A percentile compares a stretch with the other conserved stretches of the same genome.
phyloP scores from a whole-genome alignment of 78 protist species.

The Anaeramoeba ignava region DNA sequence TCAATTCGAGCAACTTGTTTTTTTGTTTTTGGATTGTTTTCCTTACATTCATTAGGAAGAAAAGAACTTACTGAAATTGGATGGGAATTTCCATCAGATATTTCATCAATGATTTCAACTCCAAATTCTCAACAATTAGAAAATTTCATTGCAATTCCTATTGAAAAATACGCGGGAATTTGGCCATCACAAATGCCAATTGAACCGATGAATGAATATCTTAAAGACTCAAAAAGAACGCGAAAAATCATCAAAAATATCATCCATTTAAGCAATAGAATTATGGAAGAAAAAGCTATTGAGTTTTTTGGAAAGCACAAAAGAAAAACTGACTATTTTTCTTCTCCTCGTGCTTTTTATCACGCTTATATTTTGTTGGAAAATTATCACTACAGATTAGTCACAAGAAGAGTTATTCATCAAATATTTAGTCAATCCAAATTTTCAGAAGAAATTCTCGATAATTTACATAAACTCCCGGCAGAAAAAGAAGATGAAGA shows the following conservation, averaged over 20 bases:
- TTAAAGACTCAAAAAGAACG: not conserved
- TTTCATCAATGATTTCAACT: not conserved
- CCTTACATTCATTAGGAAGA: not conserved
- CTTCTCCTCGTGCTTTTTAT: not conserved
- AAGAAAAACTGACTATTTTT: not conserved
- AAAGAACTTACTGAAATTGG: not conserved
- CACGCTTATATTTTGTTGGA: not conserved
- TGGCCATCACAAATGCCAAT: no score
- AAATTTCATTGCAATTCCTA: not conserved
- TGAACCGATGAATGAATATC: no score
- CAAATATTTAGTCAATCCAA: not conserved
- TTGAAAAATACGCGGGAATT: not conserved
- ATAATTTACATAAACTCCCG: not conserved
- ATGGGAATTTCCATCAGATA: not conserved
- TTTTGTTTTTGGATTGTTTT: not conserved
- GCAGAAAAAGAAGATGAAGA: not conserved
- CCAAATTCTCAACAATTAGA: not conserved
- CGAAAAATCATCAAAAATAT: not conserved
- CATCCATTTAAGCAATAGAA: not conserved
- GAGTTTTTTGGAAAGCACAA: no score
- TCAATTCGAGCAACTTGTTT: not conserved
- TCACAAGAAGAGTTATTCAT: not conserved
- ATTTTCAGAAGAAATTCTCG: not conserved
- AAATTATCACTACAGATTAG: not conserved
- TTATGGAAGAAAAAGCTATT: not conserved